Base-by-base conservation (phyloP, 805 yeast genomes). In the Millerozyma miso region DNA sequence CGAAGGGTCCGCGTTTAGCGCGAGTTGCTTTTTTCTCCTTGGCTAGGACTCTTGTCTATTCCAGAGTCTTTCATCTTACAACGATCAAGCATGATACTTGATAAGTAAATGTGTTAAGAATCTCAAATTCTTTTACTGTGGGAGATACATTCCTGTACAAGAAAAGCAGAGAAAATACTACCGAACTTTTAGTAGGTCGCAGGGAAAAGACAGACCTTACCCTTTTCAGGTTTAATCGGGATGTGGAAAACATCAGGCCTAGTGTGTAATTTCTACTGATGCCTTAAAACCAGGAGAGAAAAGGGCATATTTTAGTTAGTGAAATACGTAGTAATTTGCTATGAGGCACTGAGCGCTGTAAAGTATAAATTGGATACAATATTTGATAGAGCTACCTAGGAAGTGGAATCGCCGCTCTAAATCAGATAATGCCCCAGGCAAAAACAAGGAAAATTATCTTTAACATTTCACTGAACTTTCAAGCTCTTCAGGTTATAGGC, bases 391-490 rank as follows among this genome's bases (percentile, higher is more conserved):
- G 10, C 6, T 7, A 23, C 10, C 29, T 23, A 7, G 29, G 29
- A 23, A n/a, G 10, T 23, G 10, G 10, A 23, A 23, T 10, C 10
- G 29, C 10, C 6, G 10, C 10, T 23, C 10, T 23, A 23, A 23
- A 23, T 23, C 14, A 13, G n/a, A 18, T 15, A 26, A 37, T 37
- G 39, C 33, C 31, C 14, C 41, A 37, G 13, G 19, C 31, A 16
- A 41, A 38, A 16, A 31, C 40, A 7, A 44, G 53, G 12, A 51
- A 50, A 33, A 47, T 57, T 4, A 74, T 80, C 2, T 85, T 83
- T 62, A 82, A 82, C 52, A 76, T 85, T 13, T 78, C 83, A 3
- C 73, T 77, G 37, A 79, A 77, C 49, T 85, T 80, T 56, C 77
- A 77, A 46, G 74, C 85, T 5, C 65, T 69, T 15, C 79, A 77